Conservation (phyloP, 2,329 filamentous ascomycete species). For the Pseudogymnoascus sp. region DNA sequence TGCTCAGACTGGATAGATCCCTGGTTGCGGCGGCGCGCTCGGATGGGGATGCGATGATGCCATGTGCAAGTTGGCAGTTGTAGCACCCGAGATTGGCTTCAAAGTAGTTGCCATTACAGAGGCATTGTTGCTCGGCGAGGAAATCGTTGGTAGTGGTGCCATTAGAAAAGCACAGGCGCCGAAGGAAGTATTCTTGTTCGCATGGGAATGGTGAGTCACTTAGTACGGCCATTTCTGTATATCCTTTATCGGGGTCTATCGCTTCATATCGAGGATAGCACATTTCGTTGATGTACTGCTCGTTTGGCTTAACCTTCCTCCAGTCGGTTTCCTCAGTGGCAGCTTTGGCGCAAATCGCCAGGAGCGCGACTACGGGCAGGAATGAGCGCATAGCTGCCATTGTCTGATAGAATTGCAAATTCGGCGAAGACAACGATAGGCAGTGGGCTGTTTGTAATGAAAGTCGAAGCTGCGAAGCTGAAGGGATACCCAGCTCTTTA, state of each 20-base stretch:
- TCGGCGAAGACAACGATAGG: not conserved
- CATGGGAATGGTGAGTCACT: not conserved
- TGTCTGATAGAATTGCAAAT: not conserved
- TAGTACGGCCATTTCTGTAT: too few species aligned
- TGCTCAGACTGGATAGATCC: not conserved
- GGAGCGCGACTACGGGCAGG: not conserved
- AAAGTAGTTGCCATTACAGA: constrained; percentile 11
- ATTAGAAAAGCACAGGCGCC: not conserved
- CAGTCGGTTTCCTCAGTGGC: not conserved
- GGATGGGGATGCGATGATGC: not conserved
- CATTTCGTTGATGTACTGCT: not conserved
- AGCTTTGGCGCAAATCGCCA: not conserved
- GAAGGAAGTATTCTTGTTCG: not conserved
- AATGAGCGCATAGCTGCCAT: not conserved
- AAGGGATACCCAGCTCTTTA: not conserved
- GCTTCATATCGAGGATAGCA: not conserved
- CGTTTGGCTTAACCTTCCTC: not conserved
- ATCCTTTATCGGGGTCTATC: too few species aligned
- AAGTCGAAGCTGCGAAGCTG: not conserved
- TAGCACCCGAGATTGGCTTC: not conserved
- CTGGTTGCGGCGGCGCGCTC: not conserved
- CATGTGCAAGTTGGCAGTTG: not conserved
- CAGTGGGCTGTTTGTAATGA: not conserved
- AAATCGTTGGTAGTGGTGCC: constrained; percentile 11
- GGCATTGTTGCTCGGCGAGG: constrained; percentile 13